These are phyloP conservation scores for Oemleria cerasiformis DNA, from an alignment of 306 rosid species.

Conservation along the genomic window DNA sequence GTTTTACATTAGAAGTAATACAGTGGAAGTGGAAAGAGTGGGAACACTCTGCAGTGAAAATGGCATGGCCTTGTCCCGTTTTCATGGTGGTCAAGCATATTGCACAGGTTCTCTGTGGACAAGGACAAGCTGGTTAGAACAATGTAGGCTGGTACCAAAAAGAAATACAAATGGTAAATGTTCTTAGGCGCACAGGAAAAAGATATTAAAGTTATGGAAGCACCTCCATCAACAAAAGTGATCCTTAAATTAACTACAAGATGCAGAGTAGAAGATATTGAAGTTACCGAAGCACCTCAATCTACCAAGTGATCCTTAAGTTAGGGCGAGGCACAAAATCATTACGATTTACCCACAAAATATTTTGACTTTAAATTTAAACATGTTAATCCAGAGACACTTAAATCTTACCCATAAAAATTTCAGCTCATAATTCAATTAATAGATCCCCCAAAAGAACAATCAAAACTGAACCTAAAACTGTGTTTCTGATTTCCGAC, in stretches of 20 bases:
- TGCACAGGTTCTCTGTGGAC: conserved; percentile 71
- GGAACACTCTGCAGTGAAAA: conserved; percentile 95
- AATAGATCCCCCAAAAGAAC: too few species aligned
- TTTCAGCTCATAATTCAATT: too few species aligned
- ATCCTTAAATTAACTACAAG: background rate
- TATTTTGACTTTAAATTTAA: too few species aligned
- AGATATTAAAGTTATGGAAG: background rate
- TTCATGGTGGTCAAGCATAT: conserved; percentile 76
- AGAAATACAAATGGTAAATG: background rate
- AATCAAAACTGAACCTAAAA: too few species aligned
- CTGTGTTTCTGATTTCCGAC: too few species aligned
- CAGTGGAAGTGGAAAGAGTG: conserved; percentile 95
- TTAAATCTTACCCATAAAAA: too few species aligned
- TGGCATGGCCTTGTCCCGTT: conserved; percentile 84
- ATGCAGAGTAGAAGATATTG: background rate
- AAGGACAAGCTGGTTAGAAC: conserved; percentile 30
- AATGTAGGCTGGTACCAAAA: background rate
- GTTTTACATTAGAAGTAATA: conserved; percentile 84
- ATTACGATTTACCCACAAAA: too few species aligned
- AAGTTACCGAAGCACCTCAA: too few species aligned
- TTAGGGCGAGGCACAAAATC: too few species aligned
- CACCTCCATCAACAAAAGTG: background rate
- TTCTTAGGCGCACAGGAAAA: background rate
- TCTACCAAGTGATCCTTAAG: too few species aligned
- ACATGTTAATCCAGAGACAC: too few species aligned